A percentile compares a stretch with the other conserved stretches of the same genome.
Evolutionary conservation across 768 basidiomycete species (phyloP).

Genomic region (Imleria badia): DNA sequence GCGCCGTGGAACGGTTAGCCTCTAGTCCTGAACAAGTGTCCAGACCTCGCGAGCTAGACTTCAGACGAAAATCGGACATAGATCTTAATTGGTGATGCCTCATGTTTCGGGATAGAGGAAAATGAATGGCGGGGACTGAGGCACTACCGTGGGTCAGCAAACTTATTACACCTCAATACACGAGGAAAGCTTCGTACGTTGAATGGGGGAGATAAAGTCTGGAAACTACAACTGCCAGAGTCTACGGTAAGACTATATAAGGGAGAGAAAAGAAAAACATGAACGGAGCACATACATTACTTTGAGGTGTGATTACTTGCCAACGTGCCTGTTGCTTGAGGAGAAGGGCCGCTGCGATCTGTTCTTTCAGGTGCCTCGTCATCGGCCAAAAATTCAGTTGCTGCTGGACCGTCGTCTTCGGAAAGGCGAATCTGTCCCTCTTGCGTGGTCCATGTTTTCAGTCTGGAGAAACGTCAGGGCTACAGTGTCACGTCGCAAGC

Average conservation of each 20-base stretch:
- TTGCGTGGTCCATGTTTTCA: constrained; percentile 52
- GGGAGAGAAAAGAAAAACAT: background rate
- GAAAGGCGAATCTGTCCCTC: constrained; percentile 68
- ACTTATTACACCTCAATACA: background rate
- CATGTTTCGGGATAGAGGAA: background rate
- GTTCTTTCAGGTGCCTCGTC: constrained; percentile 48
- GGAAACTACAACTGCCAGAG: background rate
- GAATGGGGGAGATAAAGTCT: background rate
- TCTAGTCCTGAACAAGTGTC: background rate
- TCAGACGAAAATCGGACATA: background rate
- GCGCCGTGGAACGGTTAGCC: background rate
- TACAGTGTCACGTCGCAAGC: background rate
- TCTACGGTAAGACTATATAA: background rate
- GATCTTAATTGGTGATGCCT: background rate
- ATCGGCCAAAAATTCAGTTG: constrained; percentile 61
- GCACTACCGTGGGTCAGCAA: background rate
- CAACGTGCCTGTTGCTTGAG: constrained; percentile 15
- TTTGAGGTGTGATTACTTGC: background rate
- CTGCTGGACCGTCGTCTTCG: constrained; percentile 69
- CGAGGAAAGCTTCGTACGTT: background rate
- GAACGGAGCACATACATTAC: background rate
- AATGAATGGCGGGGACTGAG: background rate
- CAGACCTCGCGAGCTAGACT: background rate
- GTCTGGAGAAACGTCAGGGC: constrained; percentile 34
- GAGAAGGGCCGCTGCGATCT: constrained; percentile 26